Conservation (phyloP, 2,329 filamentous ascomycete genomes). For the Penicillium brevicompactum region DNA sequence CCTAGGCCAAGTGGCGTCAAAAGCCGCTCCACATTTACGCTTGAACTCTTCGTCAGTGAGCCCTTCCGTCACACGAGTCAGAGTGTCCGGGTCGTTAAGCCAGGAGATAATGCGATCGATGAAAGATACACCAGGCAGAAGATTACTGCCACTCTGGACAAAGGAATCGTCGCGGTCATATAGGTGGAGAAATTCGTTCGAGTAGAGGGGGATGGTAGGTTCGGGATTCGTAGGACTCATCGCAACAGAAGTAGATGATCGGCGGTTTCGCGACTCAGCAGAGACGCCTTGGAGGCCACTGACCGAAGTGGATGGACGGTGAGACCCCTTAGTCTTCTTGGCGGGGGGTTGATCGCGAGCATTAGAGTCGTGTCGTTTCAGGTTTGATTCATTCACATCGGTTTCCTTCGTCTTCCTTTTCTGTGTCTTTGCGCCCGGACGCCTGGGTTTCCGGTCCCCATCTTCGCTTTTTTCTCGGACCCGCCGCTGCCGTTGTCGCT, state of each 20-base stretch:
- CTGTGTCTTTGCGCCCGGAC: slow-evolving; percentile 75
- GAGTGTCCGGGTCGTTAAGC: slow-evolving; percentile 72
- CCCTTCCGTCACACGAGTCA: slow-evolving; percentile 69
- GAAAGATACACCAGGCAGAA: slow-evolving; percentile 74
- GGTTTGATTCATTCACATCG: slow-evolving; percentile 53
- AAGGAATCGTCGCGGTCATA: slow-evolving; percentile 66
- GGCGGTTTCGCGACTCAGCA: slow-evolving; percentile 61
- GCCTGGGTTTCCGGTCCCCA: slow-evolving; percentile 71
- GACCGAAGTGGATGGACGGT: slow-evolving; percentile 76
- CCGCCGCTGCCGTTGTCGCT: slow-evolving; percentile 67
- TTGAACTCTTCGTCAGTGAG: slow-evolving; percentile 69
- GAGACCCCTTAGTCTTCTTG: slow-evolving; percentile 81
- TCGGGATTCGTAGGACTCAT: slow-evolving; percentile 72
- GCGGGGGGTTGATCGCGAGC: slow-evolving; percentile 57
- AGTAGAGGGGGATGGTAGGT: slow-evolving; percentile 71
- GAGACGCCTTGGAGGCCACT: slow-evolving; percentile 68
- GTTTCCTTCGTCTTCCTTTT: slow-evolving; percentile 83
- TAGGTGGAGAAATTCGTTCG: slow-evolving; percentile 72
- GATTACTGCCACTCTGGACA: slow-evolving; percentile 68
- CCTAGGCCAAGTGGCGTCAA: slow-evolving; percentile 57
- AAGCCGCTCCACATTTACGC: slow-evolving; percentile 57
- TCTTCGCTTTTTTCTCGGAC: slow-evolving; percentile 62
- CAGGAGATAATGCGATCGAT: slow-evolving; percentile 75
- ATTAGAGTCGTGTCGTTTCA: slow-evolving; percentile 59
- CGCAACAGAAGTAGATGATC: slow-evolving; percentile 61